phyloP scores from a whole-genome alignment of 331 rosid genomes.

The Malus hybrid region DNA sequence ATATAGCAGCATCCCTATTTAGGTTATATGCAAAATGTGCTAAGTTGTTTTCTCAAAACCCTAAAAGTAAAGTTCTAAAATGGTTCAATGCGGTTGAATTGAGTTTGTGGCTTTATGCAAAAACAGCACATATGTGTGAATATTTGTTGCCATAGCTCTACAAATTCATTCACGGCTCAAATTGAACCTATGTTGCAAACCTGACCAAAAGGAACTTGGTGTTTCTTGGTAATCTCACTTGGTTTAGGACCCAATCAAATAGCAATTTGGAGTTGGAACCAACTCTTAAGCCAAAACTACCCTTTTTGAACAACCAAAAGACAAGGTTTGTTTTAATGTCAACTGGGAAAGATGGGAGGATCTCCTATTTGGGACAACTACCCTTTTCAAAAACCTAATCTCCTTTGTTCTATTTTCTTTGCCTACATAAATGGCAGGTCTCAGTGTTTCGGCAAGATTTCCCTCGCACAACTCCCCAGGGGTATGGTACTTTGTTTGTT shows the following conservation, averaged over 20 bases:
- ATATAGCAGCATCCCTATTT: too few relatives aligned
- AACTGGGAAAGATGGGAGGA: constrained; percentile 49
- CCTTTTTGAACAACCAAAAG: constrained; percentile 21
- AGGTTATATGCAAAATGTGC: too few relatives aligned
- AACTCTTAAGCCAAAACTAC: constrained; percentile 11
- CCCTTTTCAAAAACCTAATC: too few relatives aligned
- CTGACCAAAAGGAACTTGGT: constrained; percentile 46
- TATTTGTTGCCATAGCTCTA: not conserved
- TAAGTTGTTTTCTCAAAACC: too few relatives aligned
- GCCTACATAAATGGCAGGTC: constrained; percentile 46
- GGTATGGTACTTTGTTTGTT: too few relatives aligned
- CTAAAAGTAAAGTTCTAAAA: too few relatives aligned
- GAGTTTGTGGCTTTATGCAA: not conserved
- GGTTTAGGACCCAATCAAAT: constrained; percentile 19
- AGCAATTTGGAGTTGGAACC: constrained; percentile 14
- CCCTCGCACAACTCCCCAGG: too few relatives aligned
- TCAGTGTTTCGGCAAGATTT: constrained; percentile 3
- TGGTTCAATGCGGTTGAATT: not conserved
- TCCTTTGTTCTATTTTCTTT: constrained; percentile 5
- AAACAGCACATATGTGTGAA: not conserved
- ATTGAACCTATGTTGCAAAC: constrained; percentile 10
- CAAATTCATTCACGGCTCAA: constrained; percentile 24
- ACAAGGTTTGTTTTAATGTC: constrained; percentile 22
- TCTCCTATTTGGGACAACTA: constrained; percentile 69
- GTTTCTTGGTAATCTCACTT: constrained; percentile 26